A percentile compares a stretch with the other conserved stretches of the same genome.
phyloP scores from a whole-genome alignment of 805 yeast genomes.

The Candida corydali region DNA sequence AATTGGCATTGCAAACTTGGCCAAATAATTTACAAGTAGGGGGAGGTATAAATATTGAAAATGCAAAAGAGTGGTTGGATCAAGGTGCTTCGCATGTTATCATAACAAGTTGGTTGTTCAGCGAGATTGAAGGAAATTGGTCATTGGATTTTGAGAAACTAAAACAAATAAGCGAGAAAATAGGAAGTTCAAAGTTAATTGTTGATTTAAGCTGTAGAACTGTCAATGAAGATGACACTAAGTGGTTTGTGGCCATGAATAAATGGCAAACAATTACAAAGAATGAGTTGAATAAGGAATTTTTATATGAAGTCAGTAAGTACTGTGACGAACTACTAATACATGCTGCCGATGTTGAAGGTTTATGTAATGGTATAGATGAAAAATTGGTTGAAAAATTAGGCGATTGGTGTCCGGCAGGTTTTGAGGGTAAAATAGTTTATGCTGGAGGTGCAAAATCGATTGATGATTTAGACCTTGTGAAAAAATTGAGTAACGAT shows the following conservation, averaged over 20 bases:
- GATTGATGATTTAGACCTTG: constrained; percentile 63
- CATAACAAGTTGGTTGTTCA: constrained; percentile 88
- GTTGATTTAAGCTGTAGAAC: constrained; percentile 85
- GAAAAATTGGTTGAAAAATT: constrained; percentile 64
- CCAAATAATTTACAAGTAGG: constrained; percentile 79
- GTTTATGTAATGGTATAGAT: constrained; percentile 91
- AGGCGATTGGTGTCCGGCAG: constrained; percentile 68
- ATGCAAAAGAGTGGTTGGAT: constrained; percentile 77
- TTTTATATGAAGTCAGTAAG: constrained; percentile 49
- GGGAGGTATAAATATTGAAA: constrained; percentile 78
- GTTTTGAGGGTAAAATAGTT: constrained; percentile 64
- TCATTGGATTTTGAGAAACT: constrained; percentile 49
- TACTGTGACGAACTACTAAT: constrained; percentile 86
- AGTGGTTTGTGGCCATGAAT: constrained; percentile 96
- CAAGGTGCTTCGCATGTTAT: constrained; percentile 82
- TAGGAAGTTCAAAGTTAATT: constrained; percentile 69
- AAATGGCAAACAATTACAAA: constrained; percentile 92
- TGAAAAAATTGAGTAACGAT: constrained; percentile 65
- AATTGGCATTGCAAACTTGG: constrained; percentile 70
- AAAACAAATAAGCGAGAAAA: constrained; percentile 40
- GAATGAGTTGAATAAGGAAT: constrained; percentile 48
- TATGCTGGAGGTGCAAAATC: constrained; percentile 97
- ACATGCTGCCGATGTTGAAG: constrained; percentile 99
- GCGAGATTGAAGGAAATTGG: constrained; percentile 45
- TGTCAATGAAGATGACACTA: constrained; percentile 18